Evolutionary conservation across 257 asterid genomes (phyloP).

Genomic region (Solanum commersonii): DNA sequence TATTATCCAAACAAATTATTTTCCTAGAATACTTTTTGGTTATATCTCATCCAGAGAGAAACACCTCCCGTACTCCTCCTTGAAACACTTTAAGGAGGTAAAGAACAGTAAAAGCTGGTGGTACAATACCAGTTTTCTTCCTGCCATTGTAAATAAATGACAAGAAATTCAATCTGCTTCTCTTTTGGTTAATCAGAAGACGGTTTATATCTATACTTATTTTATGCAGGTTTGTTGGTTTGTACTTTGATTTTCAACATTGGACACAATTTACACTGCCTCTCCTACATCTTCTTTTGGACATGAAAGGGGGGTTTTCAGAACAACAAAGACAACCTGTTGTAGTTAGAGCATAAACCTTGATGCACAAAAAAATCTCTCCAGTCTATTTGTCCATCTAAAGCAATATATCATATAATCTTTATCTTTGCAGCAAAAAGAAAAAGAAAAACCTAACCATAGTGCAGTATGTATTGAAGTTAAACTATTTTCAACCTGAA

Average conservation of each 20-base stretch:
- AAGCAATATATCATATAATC: neutral
- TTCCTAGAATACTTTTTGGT: neutral
- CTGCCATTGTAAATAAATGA: neutral
- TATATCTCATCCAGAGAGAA: neutral
- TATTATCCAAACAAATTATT: neutral
- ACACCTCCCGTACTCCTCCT: neutral
- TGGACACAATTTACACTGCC: neutral
- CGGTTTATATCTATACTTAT: neutral
- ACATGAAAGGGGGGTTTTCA: neutral
- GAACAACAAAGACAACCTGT: neutral
- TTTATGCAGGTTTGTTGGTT: neutral
- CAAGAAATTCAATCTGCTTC: neutral
- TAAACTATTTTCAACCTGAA: neutral
- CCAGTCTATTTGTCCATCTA: neutral
- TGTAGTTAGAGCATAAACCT: neutral
- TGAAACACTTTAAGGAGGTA: neutral
- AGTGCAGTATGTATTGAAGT: neutral
- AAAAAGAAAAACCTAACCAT: neutral
- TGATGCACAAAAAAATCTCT: neutral
- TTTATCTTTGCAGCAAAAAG: neutral
- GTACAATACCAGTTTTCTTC: neutral
- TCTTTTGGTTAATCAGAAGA: neutral
- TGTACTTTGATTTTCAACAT: neutral
- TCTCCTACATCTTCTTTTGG: neutral
- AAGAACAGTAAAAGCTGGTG: neutral